A percentile compares a stretch with the other conserved stretches of the same genome.
phyloP scores from a whole-genome alignment of 228 moss, liverwort and hornwort species.

The Sphagnum fallax region DNA sequence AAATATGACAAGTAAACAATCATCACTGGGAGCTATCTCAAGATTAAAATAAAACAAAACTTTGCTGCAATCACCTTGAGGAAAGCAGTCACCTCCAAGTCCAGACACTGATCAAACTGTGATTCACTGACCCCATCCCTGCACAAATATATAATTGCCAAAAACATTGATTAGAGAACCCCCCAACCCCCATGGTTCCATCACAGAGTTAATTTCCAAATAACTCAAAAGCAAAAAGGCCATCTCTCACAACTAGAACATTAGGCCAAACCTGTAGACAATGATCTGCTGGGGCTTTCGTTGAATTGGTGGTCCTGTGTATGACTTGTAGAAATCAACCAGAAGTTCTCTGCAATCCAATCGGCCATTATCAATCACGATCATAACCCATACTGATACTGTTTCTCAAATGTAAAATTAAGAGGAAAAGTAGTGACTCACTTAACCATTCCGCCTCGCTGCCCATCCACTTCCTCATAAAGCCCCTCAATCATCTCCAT shows the following conservation, averaged over 20 bases:
- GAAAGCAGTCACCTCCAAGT: slow-evolving; percentile 68
- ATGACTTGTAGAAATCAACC: slow-evolving; percentile 55
- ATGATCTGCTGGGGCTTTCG: slow-evolving; percentile 78
- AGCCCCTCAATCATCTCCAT: slow-evolving; percentile 90
- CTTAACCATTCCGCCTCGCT: slow-evolving; percentile 75
- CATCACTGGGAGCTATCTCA: no score
- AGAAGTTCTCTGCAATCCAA: slow-evolving; percentile 54
- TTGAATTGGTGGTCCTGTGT: slow-evolving; percentile 4
- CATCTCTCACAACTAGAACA: background rate
- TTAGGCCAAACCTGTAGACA: slow-evolving; percentile 52
- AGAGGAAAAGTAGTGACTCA: background rate
- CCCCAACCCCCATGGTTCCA: no score
- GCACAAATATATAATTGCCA: background rate
- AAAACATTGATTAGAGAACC: no score
- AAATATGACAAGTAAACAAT: background rate
- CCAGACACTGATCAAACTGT: slow-evolving; percentile 87
- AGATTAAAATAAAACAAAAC: no score
- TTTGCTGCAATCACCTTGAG: slow-evolving; percentile 30
- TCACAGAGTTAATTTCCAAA: no score
- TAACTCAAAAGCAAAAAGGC: no score
- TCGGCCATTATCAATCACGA: background rate
- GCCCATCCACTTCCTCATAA: slow-evolving; percentile 26
- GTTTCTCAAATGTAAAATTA: background rate
- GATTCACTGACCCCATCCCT: slow-evolving; percentile 94
- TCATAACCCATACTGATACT: no score